A percentile compares a stretch with the other conserved stretches of the same genome.
Conservation (phyloP, 1,284 basidiomycete species). For the Ceratobasidium sp. region DNA sequence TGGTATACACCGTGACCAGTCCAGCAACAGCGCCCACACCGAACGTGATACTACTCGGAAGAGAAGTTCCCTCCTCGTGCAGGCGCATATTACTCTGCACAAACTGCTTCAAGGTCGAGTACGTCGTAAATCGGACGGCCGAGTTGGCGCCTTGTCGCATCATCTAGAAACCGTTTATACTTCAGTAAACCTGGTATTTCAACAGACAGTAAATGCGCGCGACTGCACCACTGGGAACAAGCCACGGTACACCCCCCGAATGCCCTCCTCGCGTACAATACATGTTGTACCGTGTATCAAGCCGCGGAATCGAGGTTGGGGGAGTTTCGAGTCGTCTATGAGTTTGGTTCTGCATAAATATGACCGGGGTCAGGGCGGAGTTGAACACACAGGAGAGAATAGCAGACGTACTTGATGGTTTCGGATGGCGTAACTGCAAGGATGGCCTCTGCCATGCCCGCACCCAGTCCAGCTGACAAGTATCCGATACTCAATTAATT, state of each 20-base stretch:
- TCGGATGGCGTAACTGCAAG: constrained; percentile 97
- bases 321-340: constrained; percentile 91
- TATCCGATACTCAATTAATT: not conserved
- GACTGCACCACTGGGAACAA: constrained; percentile 88
- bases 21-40: constrained; percentile 94
- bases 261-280: constrained; percentile 85
- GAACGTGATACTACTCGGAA: constrained; percentile 92
- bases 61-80: constrained; percentile 62
- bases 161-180: constrained; percentile 66
- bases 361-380: not conserved
- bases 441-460: constrained; percentile 93
- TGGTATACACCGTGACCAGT: constrained; percentile 93
- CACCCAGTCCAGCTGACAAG: constrained; percentile 86
- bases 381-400: not conserved
- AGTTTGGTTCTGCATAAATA: constrained; percentile 83
- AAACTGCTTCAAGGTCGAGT: constrained; percentile 91
- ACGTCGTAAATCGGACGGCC: constrained; percentile 96
- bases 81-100: constrained; percentile 86
- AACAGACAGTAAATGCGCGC: not conserved
- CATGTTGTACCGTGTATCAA: constrained; percentile 84
- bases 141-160: constrained; percentile 98
- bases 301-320: constrained; percentile 87
- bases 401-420: constrained; percentile 87
- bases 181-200: not conserved
- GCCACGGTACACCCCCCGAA: constrained; percentile 85